Evolutionary conservation across 2,329 filamentous ascomycete species (phyloP).

Genomic region (Arthroderma uncinatum): DNA sequence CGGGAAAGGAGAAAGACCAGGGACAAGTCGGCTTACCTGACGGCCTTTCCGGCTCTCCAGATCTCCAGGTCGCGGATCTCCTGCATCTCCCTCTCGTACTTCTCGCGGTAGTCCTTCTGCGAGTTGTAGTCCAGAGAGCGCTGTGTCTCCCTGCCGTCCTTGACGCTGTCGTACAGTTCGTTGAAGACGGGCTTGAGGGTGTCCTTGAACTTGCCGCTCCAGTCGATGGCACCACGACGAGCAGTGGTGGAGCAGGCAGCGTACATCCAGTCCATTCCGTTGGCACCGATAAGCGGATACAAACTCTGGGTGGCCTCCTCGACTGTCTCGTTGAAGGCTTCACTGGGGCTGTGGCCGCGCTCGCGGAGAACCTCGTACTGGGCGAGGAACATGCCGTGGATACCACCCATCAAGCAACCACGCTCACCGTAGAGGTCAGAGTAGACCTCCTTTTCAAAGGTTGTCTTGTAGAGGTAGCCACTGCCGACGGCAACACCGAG

Average conservation of each 20-base stretch:
- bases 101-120: conserved; percentile 89
- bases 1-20: not conserved
- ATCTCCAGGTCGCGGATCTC: conserved; percentile 98
- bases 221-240: conserved; percentile 96
- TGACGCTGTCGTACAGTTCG: conserved; percentile 86
- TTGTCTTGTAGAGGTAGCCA: conserved; percentile 99
- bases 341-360: conserved; percentile 90
- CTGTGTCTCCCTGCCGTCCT: conserved; percentile 86
- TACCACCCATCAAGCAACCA: conserved; percentile 98
- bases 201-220: conserved; percentile 94
- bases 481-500: conserved; percentile 94
- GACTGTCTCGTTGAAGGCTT: conserved; percentile 99
- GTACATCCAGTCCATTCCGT: conserved; percentile 99
- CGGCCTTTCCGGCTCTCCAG: conserved; percentile 97
- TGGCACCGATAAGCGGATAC: conserved; percentile 92
- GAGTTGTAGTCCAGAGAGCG: conserved; percentile 95
- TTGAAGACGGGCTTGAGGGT: conserved; percentile 98
- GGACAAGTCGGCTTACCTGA: conserved; percentile 50
- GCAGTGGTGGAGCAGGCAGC: conserved; percentile 98
- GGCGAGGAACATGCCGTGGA: conserved; percentile 99
- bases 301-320: conserved; percentile 98
- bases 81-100: conserved; percentile 96
- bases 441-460: conserved; percentile 99
- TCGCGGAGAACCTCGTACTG: conserved; percentile 99
- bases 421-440: conserved; percentile 99